These are phyloP conservation scores for Rhodotorula diobovata DNA, from an alignment of 768 basidiomycete species.

Conservation along the genomic window DNA sequence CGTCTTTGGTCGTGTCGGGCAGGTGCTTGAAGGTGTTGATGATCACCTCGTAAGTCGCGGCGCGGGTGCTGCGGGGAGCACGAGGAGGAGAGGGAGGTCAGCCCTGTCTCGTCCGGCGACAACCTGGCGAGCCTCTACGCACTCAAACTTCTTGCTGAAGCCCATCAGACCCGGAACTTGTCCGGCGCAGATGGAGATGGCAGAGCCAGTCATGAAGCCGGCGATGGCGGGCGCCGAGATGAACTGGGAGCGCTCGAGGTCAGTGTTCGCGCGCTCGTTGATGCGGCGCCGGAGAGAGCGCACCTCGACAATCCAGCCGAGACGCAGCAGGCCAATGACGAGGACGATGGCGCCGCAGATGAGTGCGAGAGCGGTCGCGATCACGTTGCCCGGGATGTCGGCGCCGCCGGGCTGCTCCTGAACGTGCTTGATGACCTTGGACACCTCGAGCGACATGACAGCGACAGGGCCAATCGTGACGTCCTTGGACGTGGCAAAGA, in stretches of 20 bases:
- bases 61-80: slow-evolving; percentile 58
- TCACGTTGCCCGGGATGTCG: slow-evolving; percentile 57
- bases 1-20: slow-evolving; percentile 62
- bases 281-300: background rate
- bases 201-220: slow-evolving; percentile 92
- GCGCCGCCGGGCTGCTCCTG: slow-evolving; percentile 18
- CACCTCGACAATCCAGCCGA: slow-evolving; percentile 63
- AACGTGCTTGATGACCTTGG: slow-evolving; percentile 32
- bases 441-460: slow-evolving; percentile 85
- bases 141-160: slow-evolving; percentile 45
- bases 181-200: slow-evolving; percentile 54
- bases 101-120: no score
- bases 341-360: slow-evolving; percentile 87
- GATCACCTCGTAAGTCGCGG: slow-evolving; percentile 75
- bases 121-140: no score
- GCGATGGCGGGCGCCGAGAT: slow-evolving; percentile 68
- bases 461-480: slow-evolving; percentile 98
- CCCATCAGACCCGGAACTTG: slow-evolving; percentile 86
- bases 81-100: no score
- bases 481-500: slow-evolving; percentile 71
- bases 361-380: slow-evolving; percentile 79
- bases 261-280: background rate
- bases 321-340: slow-evolving; percentile 75
- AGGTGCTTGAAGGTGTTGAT: slow-evolving; percentile 84
- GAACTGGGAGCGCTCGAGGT: slow-evolving; percentile 64